Evolutionary conservation across 2,329 filamentous ascomycete species (phyloP).

Genomic region (Fusarium drepaniforme): DNA sequence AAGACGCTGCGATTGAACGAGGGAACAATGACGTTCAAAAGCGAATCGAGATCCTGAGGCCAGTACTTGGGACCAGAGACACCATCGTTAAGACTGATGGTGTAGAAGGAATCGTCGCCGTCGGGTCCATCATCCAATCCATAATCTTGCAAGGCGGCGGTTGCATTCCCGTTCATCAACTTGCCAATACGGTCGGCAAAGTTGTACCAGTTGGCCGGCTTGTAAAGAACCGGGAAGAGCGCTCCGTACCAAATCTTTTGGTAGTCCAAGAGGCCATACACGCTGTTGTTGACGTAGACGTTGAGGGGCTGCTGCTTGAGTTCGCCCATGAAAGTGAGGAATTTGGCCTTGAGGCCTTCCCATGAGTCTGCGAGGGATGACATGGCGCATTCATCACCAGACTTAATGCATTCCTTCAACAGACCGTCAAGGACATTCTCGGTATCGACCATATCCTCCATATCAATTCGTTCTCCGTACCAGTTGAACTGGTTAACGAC

Average conservation of each 20-base stretch:
- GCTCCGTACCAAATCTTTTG: slow-evolving; percentile 50
- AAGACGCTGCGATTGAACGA: slow-evolving; percentile 49
- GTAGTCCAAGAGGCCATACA: slow-evolving; percentile 54
- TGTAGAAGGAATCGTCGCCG: slow-evolving; percentile 42
- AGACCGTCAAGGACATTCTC: slow-evolving; percentile 48
- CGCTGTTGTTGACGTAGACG: slow-evolving; percentile 57
- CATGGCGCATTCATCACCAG: slow-evolving; percentile 60
- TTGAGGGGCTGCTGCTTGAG: slow-evolving; percentile 54
- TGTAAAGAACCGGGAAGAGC: slow-evolving; percentile 55
- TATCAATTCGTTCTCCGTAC: slow-evolving; percentile 44
- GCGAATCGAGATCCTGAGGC: slow-evolving; percentile 47
- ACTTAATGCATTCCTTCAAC: slow-evolving; percentile 53
- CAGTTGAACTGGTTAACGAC: slow-evolving; percentile 50
- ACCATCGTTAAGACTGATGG: slow-evolving; percentile 46
- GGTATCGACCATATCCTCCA: slow-evolving; percentile 46
- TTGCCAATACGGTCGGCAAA: slow-evolving; percentile 51
- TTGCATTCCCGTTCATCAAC: slow-evolving; percentile 56
- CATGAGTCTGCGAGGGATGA: slow-evolving; percentile 51
- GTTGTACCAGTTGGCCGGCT: slow-evolving; percentile 51
- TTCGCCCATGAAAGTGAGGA: slow-evolving; percentile 48
- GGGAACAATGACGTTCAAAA: slow-evolving; percentile 51
- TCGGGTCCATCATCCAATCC: slow-evolving; percentile 32
- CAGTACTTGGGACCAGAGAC: slow-evolving; percentile 40
- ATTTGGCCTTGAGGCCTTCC: slow-evolving; percentile 48
- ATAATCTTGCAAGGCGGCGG: slow-evolving; percentile 52